Evolutionary conservation across 352 stramenopile species (phyloP), one percentile per base, ranked within the genome.

Genomic region (Phytophthora gonapodyides): DNA sequence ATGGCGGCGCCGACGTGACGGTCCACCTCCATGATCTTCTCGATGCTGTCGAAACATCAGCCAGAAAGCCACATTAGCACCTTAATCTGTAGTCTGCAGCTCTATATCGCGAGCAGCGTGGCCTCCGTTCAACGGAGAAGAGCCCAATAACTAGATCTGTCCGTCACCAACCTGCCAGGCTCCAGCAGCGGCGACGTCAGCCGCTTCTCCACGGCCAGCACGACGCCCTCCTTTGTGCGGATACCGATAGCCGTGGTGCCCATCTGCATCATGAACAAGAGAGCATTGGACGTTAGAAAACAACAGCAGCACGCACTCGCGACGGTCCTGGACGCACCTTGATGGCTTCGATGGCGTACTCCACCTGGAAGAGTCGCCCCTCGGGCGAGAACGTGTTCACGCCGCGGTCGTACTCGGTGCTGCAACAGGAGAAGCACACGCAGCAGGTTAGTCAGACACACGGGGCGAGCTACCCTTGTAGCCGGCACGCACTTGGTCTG

Each of bases 21-120:
- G 75, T 99, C 98, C 62, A 99, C 97, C 75, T 99, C 97, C 74
- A 99, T 97, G 77, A 99, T 99, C 83, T 99, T 99, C 73, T 99
- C 97, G 42, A 99, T 98, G 71, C 92, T 99, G 41, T 67, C 52
- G 17, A 34, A 48, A 16, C 15, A 41, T 27, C 19, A 7, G 47
- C 12, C 57, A 48, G 11, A 49, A 27, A 46, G 11, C n/a, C 6
- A 33, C 13, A 17, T 59, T 30, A 73, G 44, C 17, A 41, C 2
- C 8, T 51, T 31, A 11, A 0, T 36, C n/a, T 43, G 13, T 2
- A 24, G 11, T 15, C 1, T 49, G 19, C 9, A 37, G 40, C 37
- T 15, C 51, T 21, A 54, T 16, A 17, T 46, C 43, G 31, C 16
- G 5, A 40, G 19, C 12, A 43, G 3, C 30, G 38, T 27, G 24